Base-by-base conservation (phyloP, 2,329 filamentous ascomycete genomes). In the Lasiodiplodia citricola region DNA sequence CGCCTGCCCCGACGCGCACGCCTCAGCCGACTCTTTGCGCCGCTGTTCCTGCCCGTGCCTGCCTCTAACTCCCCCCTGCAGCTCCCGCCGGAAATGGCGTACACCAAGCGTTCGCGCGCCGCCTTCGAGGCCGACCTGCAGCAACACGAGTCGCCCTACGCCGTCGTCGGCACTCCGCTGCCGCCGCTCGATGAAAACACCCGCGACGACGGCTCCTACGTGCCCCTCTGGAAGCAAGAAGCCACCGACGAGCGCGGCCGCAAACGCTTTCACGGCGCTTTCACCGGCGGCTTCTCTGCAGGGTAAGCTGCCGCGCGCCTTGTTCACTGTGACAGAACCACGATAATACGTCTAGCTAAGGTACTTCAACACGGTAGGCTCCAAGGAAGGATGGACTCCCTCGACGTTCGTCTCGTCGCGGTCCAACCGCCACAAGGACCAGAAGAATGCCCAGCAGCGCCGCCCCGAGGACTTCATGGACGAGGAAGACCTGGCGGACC, bases 181-280 rank as follows among this genome's bases (percentile, higher is more conserved):
- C 94, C 94, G 0, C 88, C 92, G 3, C 83, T 89, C 70, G 93
- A 97, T 75, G 86, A 91, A 60, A 88, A 93, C 23, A 85, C 88
- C 47, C 90, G 93, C 74, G 94, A 98, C 79, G 93, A 97, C 83
- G 95, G 94, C 70, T 93, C 92, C 51, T 98, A 94, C 77, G 88
- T 97, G 18, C 96, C 96, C 0, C 82, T 97, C n/a, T 98, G 96
- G 94, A 97, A 98, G 83, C 96, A 99, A 84, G 95, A 97, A 78
- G 94, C 97, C 78, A 92, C 91, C 69, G 96, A 99, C 81, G 96
- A 97, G 77, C 90, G 90, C 72, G 96, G 96, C 18, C 87, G 94
- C 74, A 95, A 96, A 81, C 89, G 96, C 66, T 86, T 99, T 3
- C 96, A 99, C 80, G 96, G 96, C 71, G 96, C 96, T 71, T 99